Conservation (phyloP, 1,284 basidiomycete genomes). For the Serendipita sp. region DNA sequence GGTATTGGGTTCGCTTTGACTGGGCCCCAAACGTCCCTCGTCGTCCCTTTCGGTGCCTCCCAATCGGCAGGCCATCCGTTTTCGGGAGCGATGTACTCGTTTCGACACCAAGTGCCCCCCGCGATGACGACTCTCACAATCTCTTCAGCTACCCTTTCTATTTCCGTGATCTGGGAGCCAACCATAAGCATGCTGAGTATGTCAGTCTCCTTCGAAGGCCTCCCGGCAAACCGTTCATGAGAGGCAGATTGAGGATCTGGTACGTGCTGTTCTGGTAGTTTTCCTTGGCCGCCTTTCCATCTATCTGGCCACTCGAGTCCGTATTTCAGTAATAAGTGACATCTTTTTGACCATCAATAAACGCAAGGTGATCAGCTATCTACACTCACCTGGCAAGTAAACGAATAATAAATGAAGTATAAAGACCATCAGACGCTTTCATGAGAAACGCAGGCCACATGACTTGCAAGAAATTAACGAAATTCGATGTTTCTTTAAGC, state of each 20-base stretch:
- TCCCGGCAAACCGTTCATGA: neutral
- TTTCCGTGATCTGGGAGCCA: slow-evolving; percentile 1
- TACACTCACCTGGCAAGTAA: neutral
- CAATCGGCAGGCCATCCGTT: neutral
- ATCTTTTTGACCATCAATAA: neutral
- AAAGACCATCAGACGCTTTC: slow-evolving; percentile 5
- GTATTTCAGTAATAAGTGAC: neutral
- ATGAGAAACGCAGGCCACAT: slow-evolving; percentile 5
- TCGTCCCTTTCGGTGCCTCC: slow-evolving; percentile 5
- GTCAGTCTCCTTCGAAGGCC: neutral
- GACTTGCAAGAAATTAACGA: neutral
- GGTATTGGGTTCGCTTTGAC: neutral
- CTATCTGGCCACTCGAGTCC: slow-evolving; percentile 6
- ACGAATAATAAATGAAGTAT: neutral
- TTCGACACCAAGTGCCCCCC: slow-evolving; percentile 1
- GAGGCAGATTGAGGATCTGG: slow-evolving; percentile 4
- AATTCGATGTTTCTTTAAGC: neutral
- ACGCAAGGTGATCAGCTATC: neutral
- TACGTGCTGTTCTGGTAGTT: neutral
- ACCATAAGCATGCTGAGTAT: slow-evolving; percentile 1
- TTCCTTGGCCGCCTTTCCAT: slow-evolving; percentile 4
- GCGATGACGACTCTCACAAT: neutral
- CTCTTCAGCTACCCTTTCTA: slow-evolving; percentile 1
- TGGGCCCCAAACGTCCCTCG: neutral
- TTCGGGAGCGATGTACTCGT: slow-evolving; percentile 1